Evolutionary conservation across 306 rosid species (phyloP).

Genomic region (Castanospermum australe): DNA sequence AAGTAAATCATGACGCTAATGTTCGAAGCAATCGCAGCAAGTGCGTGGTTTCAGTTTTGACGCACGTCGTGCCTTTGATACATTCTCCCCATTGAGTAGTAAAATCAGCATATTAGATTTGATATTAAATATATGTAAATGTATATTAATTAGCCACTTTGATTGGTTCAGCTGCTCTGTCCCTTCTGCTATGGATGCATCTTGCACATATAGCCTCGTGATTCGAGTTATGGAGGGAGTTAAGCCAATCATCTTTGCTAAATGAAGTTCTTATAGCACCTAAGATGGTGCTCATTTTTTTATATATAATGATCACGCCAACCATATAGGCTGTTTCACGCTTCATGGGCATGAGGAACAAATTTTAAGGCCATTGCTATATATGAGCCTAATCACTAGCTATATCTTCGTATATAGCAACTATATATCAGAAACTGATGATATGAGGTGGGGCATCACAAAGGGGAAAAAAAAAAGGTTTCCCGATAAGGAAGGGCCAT

Average conservation of each 20-base stretch:
- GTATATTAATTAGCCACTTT: conserved; percentile 17
- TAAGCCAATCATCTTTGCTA: conserved; percentile 20
- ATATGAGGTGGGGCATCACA: conserved; percentile 28
- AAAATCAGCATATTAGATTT: not conserved
- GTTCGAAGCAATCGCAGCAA: conserved; percentile 28
- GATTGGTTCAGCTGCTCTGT: conserved; percentile 11
- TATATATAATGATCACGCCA: conserved; percentile 13
- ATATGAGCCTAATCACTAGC: not conserved
- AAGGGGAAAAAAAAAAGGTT: conserved; percentile 1
- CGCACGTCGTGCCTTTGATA: conserved; percentile 42
- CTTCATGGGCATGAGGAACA: not conserved
- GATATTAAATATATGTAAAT: not conserved
- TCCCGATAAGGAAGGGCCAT: conserved; percentile 42
- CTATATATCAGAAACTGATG: not conserved
- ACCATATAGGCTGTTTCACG: conserved; percentile 21
- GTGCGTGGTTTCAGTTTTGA: conserved; percentile 33
- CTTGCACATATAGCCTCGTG: conserved; percentile 21
- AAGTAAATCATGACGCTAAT: conserved; percentile 37
- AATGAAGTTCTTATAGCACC: not conserved
- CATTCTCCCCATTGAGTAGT: conserved; percentile 16
- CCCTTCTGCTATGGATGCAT: conserved; percentile 20
- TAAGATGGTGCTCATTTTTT: not conserved
- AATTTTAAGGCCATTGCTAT: not conserved
- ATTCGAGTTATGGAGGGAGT: conserved; percentile 29
- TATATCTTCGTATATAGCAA: not conserved